phyloP scores from a whole-genome alignment of 2,329 filamentous ascomycete species.

The Neofusicoccum kwambonambiense region DNA sequence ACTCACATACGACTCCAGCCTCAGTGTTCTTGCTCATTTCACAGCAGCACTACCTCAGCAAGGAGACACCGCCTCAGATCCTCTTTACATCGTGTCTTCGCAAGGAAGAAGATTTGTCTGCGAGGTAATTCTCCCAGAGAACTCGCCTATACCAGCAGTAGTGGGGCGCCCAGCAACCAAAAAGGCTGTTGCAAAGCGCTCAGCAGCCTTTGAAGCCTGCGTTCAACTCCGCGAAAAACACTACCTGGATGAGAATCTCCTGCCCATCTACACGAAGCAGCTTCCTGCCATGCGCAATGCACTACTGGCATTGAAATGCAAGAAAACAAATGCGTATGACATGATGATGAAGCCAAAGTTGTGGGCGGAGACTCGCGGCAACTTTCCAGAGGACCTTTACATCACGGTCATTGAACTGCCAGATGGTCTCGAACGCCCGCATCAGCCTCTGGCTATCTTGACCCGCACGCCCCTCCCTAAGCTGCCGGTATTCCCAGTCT shows the following conservation, averaged over 20 bases:
- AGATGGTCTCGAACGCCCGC: conserved; percentile 56
- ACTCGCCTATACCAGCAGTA: conserved; percentile 67
- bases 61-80: conserved; percentile 49
- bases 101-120: conserved; percentile 64
- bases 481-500: conserved; percentile 69
- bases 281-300: conserved; percentile 86
- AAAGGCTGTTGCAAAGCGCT: conserved; percentile 80
- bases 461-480: conserved; percentile 65
- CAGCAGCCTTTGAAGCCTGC: conserved; percentile 84
- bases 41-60: conserved; percentile 63
- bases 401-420: conserved; percentile 63
- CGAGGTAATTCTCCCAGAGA: conserved; percentile 75
- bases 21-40: conserved; percentile 71
- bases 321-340: conserved; percentile 69
- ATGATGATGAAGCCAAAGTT: conserved; percentile 77
- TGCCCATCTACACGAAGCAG: conserved; percentile 69
- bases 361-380: conserved; percentile 58
- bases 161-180: conserved; percentile 63
- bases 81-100: conserved; percentile 61
- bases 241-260: conserved; percentile 70
- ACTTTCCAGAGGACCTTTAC: conserved; percentile 56
- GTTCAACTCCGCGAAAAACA: conserved; percentile 63
- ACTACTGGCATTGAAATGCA: conserved; percentile 69
- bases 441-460: conserved; percentile 67
- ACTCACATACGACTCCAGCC: conserved; percentile 72